Base-by-base conservation (phyloP, 768 basidiomycete species). In the Lactifluus pinguis region DNA sequence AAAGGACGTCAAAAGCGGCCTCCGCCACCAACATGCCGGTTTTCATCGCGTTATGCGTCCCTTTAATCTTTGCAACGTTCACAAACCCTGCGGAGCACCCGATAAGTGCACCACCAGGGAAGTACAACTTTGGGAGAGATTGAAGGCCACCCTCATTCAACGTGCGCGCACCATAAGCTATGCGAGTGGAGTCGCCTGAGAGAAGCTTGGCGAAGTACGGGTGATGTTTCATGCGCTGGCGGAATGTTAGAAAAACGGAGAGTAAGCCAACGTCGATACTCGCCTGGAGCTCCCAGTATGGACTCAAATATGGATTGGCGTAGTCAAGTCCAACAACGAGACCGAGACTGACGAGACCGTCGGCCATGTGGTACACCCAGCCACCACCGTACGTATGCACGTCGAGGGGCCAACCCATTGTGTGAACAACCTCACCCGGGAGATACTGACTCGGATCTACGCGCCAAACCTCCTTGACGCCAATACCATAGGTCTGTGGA, bases 11-110 rank as follows among this genome's bases (percentile, higher is more conserved):
- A 66, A 79, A 93, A 0, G 91, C 91, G 0, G 89, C 80, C 71
- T 99, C 95, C 1, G 92, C 95, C 32, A 94, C 95, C 19, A 98
- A 78, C 88, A 98, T 98, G 32, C 97, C 97, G 41, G 88, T 92
- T 79, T 98, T 95, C 97, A 99, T 98, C 3, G 95, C 94, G 61
- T 95, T 98, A 71, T 98, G 97, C 0, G 95, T 95, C 14, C 95
- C 95, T 71, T 98, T 98, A 74, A 99, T 98, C 75, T 97, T 98
- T 14, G 95, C 88, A 11, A 97, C 81, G 74, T 98, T 98, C 62
- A 99, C 81, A 71, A 98, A 94, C 13, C 95, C 95, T 1, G 95
- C 97, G 0, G 92, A 87, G 74, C 95, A 98, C 0, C 95, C 97
- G 42, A 99, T 84, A 30, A 98, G 75, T 1, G 94, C 95, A 2